These are phyloP conservation scores for Metroxylon sagu DNA, from an alignment of 176 grass and related monocot species.

Conservation along the genomic window DNA sequence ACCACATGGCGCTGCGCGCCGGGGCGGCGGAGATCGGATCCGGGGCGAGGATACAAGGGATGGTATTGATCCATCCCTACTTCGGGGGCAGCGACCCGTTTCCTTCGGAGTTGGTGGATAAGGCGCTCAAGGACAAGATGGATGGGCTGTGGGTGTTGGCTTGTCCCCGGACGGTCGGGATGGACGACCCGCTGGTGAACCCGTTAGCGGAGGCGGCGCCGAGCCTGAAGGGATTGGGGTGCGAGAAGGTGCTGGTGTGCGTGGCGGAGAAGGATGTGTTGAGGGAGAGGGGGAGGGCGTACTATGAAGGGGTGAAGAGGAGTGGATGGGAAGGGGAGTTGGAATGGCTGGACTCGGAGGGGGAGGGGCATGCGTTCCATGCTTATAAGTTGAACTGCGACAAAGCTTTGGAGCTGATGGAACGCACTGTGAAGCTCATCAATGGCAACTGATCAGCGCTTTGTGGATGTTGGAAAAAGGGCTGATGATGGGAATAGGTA, in stretches of 20 bases:
- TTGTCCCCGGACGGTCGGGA: slow-evolving; percentile 28
- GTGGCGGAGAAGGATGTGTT: slow-evolving; percentile 35
- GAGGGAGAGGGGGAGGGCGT: slow-evolving; percentile 30
- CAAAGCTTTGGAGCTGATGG: slow-evolving; percentile 22
- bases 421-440: not conserved
- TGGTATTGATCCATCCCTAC: slow-evolving; percentile 39
- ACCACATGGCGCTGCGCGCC: too few species aligned
- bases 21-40: too few species aligned
- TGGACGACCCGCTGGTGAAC: slow-evolving; percentile 41
- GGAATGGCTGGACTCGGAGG: slow-evolving; percentile 31
- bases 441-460: too few species aligned
- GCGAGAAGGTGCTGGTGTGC: slow-evolving; percentile 34
- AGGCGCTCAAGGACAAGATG: slow-evolving; percentile 15
- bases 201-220: slow-evolving; percentile 34
- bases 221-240: slow-evolving; percentile 20
- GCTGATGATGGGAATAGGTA: too few species aligned
- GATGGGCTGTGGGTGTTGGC: slow-evolving; percentile 38
- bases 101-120: slow-evolving; percentile 24
- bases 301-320: slow-evolving; percentile 28
- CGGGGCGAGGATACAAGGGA: too few species aligned
- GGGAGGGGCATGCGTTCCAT: slow-evolving; percentile 42
- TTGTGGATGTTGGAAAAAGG: too few species aligned
- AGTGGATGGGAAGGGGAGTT: slow-evolving; percentile 36
- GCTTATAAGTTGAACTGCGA: slow-evolving; percentile 22
- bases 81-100: slow-evolving; percentile 26